Evolutionary conservation across 768 basidiomycete species (phyloP), one percentile per base, ranked within the genome.

Genomic region (Leucocoprinus birnbaumii): DNA sequence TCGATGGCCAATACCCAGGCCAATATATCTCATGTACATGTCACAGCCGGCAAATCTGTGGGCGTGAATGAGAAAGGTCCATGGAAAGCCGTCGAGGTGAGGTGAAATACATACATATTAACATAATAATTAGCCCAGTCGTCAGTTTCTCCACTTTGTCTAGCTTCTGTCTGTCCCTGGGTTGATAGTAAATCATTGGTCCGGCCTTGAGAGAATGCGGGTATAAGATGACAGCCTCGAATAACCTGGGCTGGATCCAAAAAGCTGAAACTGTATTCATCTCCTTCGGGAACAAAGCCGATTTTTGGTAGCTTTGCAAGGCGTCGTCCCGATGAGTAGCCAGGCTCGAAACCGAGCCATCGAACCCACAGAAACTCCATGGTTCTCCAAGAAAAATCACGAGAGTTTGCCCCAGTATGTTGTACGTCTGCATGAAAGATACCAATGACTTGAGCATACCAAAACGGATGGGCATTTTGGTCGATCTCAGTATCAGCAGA

Each of bases 71-170:
- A 31, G 31, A 31, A n/a, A n/a, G n/a, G n/a, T n/a, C 11, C 31
- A 31, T 31, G 11, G 5, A 5, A 31, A 31, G n/a, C n/a, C 31
- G 31, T 5, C 11, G 31, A 31, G 31, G 31, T 31, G 11, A 5
- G 11, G 31, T 31, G 31, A 5, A 55, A 35, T 1, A 66, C 68
- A 57, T 46, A 76, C 75, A 69, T 66, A 19, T 63, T 68, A 3
- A 76, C 68, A 60, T 73, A 77, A 49, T 65, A 76, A 38, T 59
- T 35, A n/a, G 42, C 45, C 62, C 67, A 71, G 49, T 63, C 61
- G 54, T 38, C 46, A 31, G 45, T 9, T 48, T 27, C 38, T 9
- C 53, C 2, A 53, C 35, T n/a, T 24, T 16, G 38, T 26, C 22
- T 13, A 25, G 25, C 41, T 25, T 38, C 14, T 48, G 55, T 26